These are phyloP conservation scores for Orbilia blumenaviensis DNA, from an alignment of 2,329 filamentous ascomycete species.

Conservation along the genomic window DNA sequence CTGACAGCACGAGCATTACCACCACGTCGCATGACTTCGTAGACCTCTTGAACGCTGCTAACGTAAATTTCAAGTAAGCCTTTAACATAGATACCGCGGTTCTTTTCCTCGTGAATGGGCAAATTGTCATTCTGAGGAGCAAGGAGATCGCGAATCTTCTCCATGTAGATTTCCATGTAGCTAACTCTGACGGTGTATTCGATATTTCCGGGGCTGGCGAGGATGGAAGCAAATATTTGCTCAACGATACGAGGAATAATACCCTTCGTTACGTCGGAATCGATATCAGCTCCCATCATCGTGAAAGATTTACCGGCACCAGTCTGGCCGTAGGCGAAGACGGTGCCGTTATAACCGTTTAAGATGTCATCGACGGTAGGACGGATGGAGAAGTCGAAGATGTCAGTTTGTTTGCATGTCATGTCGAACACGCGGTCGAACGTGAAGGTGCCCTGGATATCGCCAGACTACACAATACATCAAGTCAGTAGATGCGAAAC, in stretches of 20 bases:
- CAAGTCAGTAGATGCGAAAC: background rate
- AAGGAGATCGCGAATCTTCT: slow-evolving; percentile 95
- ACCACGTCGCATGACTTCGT: slow-evolving; percentile 97
- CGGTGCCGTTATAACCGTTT: slow-evolving; percentile 98
- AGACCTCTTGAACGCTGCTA: slow-evolving; percentile 91
- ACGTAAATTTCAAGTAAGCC: slow-evolving; percentile 91
- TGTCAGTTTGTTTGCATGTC: slow-evolving; percentile 85
- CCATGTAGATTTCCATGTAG: slow-evolving; percentile 99
- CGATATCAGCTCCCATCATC: slow-evolving; percentile 84
- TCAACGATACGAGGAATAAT: slow-evolving; percentile 99
- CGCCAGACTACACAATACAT: slow-evolving; percentile 58
- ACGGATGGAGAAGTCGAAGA: slow-evolving; percentile 97
- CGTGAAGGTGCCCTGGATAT: slow-evolving; percentile 76
- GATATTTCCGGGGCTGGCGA: slow-evolving; percentile 83
- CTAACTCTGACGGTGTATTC: slow-evolving; percentile 91
- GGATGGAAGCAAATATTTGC: slow-evolving; percentile 94
- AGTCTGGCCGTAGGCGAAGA: slow-evolving; percentile 97
- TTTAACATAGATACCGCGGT: slow-evolving; percentile 87
- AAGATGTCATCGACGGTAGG: slow-evolving; percentile 97
- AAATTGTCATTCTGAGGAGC: slow-evolving; percentile 79
- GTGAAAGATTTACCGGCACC: slow-evolving; percentile 99
- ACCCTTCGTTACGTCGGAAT: slow-evolving; percentile 88
- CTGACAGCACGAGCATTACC: slow-evolving; percentile 96
- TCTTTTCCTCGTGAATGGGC: slow-evolving; percentile 93
- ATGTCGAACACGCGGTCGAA: slow-evolving; percentile 98